Evolutionary conservation across 441 rosid genomes (phyloP), one percentile per base, ranked within the genome.

Genomic region (Sinapis alba): DNA sequence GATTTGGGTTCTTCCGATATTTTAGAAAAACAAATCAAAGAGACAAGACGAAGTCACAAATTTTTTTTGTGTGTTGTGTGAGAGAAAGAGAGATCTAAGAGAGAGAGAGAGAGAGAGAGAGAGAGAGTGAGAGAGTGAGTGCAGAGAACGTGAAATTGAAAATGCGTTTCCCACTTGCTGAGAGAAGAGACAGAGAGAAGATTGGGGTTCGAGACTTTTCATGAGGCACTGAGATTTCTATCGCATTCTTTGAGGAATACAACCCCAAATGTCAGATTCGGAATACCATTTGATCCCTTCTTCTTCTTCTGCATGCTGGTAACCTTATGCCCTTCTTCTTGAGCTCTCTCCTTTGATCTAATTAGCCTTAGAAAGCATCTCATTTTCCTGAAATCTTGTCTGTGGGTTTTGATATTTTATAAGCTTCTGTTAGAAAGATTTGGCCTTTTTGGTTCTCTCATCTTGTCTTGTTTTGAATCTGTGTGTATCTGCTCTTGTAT

Each of bases 291-390:
- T 13, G 16, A 41, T 45, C 53, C 19, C 9, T 4, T 4, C 43
- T 36, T 36, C 53, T 45, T 45, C 53, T 47, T 75, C 73, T 82
- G 85, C 82, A 69, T 85, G 84, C 69, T 82, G 78, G 71, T 83
- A 77, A 51, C 73, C 45, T 67, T 74, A 68, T 78, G 82, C 53
- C 71, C 45, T 50, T 7, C 66, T 85, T 74, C 85, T 84, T 77
- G 51, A 74, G 84, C 51, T 64, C 20, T 64, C 20, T 56, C 3
- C 1, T 27, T 56, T 1, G 4, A 3, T 38, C 47, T 53, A 21
- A 30, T 79, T 65, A n/a, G 11, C 11, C 30, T 45, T 20, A 26
- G 32, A 8, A 7, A 19, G 63, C 64, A 61, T 69, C 62, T 68
- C 65, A 0, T 27, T 68, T 68, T 64, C 60, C 0, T 13, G 5